Conservation (phyloP, 768 basidiomycete species). For the Mycena kentingensis region DNA sequence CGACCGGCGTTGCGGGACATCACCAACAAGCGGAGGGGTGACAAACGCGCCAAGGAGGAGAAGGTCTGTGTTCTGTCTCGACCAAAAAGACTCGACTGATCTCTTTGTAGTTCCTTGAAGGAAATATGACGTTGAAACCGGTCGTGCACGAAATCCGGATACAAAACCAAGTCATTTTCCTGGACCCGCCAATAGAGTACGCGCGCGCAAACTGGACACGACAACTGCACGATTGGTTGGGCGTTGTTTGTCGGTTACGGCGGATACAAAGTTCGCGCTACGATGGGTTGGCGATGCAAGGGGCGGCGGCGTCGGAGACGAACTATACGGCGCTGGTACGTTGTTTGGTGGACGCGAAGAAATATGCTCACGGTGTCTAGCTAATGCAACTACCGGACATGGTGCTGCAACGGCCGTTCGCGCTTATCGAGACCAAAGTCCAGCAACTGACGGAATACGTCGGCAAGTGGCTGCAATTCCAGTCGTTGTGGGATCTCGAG, state of each 20-base stretch:
- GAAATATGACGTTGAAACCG: constrained; percentile 75
- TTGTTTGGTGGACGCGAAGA: not conserved
- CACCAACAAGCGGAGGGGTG: constrained; percentile 66
- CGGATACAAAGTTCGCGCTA: constrained; percentile 95
- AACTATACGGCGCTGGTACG: constrained; percentile 81
- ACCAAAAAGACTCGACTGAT: not conserved
- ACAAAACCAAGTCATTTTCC: constrained; percentile 98
- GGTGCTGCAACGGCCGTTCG: constrained; percentile 79
- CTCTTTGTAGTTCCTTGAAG: constrained; percentile 61
- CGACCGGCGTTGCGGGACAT: constrained; percentile 51
- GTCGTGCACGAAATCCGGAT: constrained; percentile 96
- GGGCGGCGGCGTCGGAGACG: constrained; percentile 59
- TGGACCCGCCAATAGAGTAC: constrained; percentile 96
- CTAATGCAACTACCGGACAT: constrained; percentile 73
- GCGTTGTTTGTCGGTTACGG: constrained; percentile 82
- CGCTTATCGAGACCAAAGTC: constrained; percentile 84
- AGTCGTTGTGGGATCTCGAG: constrained; percentile 98
- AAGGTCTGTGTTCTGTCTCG: constrained; percentile 51
- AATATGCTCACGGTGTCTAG: constrained; percentile 39
- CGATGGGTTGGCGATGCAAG: constrained; percentile 91
- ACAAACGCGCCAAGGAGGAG: constrained; percentile 76
- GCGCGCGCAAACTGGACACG: constrained; percentile 88
- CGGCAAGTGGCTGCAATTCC: constrained; percentile 98
- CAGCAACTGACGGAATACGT: constrained; percentile 89
- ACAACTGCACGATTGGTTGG: constrained; percentile 89